Conservation (phyloP, 2,329 filamentous ascomycete genomes). For the Fusarium brachygibbosum region DNA sequence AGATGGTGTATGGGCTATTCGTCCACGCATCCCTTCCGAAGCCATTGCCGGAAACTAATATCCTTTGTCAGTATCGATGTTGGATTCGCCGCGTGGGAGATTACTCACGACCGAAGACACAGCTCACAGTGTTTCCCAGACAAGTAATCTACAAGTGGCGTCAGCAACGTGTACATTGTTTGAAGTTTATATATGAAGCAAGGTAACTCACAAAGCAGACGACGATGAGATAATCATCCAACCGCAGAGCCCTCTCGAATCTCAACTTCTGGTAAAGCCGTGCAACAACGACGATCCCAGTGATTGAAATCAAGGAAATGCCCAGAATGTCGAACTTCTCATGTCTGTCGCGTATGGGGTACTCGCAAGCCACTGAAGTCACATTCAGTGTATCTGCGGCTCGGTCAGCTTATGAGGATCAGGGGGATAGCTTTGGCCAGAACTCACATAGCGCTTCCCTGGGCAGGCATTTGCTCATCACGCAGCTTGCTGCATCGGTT, state of each 20-base stretch:
- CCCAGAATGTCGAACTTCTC: conserved; percentile 1
- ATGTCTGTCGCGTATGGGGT: conserved; percentile 8
- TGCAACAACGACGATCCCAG: neutral
- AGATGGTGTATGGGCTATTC: conserved; percentile 7
- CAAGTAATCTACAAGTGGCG: neutral
- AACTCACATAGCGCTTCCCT: neutral
- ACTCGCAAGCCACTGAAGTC: conserved; percentile 11
- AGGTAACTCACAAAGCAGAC: neutral
- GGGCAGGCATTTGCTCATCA: neutral
- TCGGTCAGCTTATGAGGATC: neutral
- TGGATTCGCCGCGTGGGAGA: rapidly evolving
- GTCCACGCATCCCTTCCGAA: conserved; percentile 26
- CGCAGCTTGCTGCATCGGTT: conserved; percentile 1
- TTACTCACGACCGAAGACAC: conserved; percentile 10
- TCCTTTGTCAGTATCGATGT: neutral
- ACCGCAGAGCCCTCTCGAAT: neutral
- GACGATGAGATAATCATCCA: neutral
- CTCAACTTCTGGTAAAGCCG: conserved; percentile 5
- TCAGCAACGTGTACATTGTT: too few species aligned
- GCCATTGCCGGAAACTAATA: conserved; percentile 12
- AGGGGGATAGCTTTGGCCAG: rapidly evolving
- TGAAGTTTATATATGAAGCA: neutral
- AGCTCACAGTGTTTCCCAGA: conserved; percentile 3
- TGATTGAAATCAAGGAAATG: neutral
- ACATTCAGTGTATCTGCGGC: neutral